These are phyloP conservation scores for Solanum sejunctum DNA, from an alignment of 257 asterid species.

Conservation along the genomic window DNA sequence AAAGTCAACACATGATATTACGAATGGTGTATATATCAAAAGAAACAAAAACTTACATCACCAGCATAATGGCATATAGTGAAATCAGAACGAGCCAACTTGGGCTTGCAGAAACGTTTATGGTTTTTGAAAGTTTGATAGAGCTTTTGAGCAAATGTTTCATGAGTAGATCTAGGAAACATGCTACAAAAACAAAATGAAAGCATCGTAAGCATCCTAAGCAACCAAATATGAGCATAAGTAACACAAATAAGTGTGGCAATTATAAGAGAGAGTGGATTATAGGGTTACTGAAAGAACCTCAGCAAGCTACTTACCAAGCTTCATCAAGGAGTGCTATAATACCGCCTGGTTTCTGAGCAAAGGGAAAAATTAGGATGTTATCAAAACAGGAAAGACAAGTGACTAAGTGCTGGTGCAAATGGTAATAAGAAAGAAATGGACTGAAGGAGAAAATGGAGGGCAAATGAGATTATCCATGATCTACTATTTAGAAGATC, in stretches of 20 bases:
- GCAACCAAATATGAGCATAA: conserved; percentile 2
- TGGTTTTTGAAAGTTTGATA: conserved; percentile 80
- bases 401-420: neutral
- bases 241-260: neutral
- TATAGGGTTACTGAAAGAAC: neutral
- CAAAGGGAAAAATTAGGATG: neutral
- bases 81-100: conserved; percentile 89
- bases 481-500: neutral
- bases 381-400: neutral
- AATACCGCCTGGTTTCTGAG: conserved; percentile 97
- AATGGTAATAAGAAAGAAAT: neutral
- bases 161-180: conserved; percentile 97
- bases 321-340: conserved; percentile 99
- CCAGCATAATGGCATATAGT: conserved; percentile 96
- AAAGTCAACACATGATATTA: neutral
- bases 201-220: conserved; percentile 1
- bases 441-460: neutral
- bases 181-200: conserved; percentile 40
- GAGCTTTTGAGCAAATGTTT: conserved; percentile 90
- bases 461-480: neutral
- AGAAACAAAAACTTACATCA: conserved; percentile 53
- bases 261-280: neutral
- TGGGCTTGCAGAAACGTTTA: conserved; percentile 94
- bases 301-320: conserved; percentile 39
- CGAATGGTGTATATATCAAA: neutral